Base-by-base conservation (phyloP, 2,329 filamentous ascomycete species). In the Fusarium keratoplasticum region DNA sequence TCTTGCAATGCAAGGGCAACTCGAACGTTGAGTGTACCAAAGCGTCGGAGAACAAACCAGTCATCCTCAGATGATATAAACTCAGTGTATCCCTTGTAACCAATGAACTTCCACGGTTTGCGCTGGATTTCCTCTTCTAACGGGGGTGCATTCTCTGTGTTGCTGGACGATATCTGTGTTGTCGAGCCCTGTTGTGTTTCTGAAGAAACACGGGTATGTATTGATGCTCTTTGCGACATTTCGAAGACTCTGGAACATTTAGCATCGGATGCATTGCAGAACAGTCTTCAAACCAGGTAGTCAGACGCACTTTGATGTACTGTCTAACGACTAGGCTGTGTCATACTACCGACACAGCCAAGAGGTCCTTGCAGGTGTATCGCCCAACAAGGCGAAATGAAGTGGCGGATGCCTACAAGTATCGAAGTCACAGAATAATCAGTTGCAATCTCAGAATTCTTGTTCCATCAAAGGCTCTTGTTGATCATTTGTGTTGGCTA, bases 1-100 rank as follows among this genome's bases (percentile, higher is more conserved):
- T 84, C 81, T 67, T 84, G 82, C 4, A 83, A 72, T 2, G 73
- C 72, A 6, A 84, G 71, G 1, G 79, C 68, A 14, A 82, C 66
- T 35, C 81, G 70, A 8, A 71, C 67, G 47, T 82, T 82, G 0
- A 83, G 70, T 1, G 72, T 62, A 9, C 74, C 73, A 57, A 84
- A 84, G 14, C 81, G 77, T 7, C 82, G 77, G 5, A 84, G 76
- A 9, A 83, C 76, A 25, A 77, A 70, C n/a, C 81, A 75, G 47
- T 81, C 80, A 18, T 76, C 72, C 5, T 82, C 81, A 0, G 81
- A 80, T 6, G 79, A 71, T 6, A 82, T 61, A 52, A 81, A 82
- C 2, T 76, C 33, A 1, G 76, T 10, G 57, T 80, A 82, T 25
- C 76, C 74, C 14, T 60, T 69, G 44, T 81, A 81, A 0, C 81